Evolutionary conservation across 2,329 filamentous ascomycete species (phyloP).

Genomic region (Aspergillus arachidicola): DNA sequence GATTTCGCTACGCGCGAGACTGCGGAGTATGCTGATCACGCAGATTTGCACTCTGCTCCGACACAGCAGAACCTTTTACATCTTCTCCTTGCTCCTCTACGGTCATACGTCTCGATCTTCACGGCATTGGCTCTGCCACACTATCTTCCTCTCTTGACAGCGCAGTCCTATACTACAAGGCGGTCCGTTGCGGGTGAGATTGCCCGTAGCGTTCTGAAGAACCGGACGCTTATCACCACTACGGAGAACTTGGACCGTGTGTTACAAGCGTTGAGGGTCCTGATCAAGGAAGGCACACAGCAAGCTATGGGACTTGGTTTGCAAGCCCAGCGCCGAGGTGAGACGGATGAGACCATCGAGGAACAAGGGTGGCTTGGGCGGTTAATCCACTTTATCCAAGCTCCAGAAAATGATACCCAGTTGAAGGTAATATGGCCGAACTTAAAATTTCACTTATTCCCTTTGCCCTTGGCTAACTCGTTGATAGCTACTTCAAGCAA

Average conservation of each 20-base stretch:
- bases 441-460: not conserved
- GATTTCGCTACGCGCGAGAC: constrained; percentile 87
- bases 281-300: constrained; percentile 92
- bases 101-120: constrained; percentile 89
- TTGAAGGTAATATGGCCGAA: constrained; percentile 64
- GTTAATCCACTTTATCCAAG: constrained; percentile 84
- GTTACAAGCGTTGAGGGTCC: constrained; percentile 81
- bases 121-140: constrained; percentile 92
- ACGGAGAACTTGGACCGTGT: constrained; percentile 83
- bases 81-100: constrained; percentile 86
- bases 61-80: constrained; percentile 88
- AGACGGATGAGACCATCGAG: constrained; percentile 97
- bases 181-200: constrained; percentile 90
- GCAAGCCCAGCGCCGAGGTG: constrained; percentile 71
- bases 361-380: constrained; percentile 97
- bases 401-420: constrained; percentile 86
- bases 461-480: constrained; percentile 22
- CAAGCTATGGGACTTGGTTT: constrained; percentile 77
- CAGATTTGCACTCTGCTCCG: constrained; percentile 86
- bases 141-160: constrained; percentile 85
- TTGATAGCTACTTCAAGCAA: constrained; percentile 74
- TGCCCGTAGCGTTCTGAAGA: constrained; percentile 76
- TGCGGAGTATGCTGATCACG: constrained; percentile 84
- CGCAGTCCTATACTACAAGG: constrained; percentile 89
- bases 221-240: constrained; percentile 77